phyloP scores from a whole-genome alignment of 495 filamentous ascomycete species.

The Cairneyella variabilis region DNA sequence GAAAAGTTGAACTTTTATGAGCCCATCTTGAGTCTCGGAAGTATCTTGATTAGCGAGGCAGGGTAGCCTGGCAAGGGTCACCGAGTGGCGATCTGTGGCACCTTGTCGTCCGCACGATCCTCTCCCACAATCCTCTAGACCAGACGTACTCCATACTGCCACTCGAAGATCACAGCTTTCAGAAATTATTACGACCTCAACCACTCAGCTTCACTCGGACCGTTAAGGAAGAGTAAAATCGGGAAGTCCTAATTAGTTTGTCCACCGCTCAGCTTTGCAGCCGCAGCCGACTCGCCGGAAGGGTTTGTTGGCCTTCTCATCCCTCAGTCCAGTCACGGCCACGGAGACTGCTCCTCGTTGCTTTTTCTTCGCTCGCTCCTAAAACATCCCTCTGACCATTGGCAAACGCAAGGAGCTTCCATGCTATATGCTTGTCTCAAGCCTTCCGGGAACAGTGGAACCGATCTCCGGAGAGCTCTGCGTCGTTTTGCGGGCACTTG shows the following conservation, averaged over 20 bases:
- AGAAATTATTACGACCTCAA: too few species aligned
- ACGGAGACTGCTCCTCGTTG: not conserved
- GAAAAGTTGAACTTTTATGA: too few species aligned
- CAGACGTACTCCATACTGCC: too few species aligned
- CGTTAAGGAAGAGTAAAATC: too few species aligned
- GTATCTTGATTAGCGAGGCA: not conserved
- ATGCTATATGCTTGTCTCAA: constrained; percentile 8
- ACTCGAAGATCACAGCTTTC: too few species aligned
- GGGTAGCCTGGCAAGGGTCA: not conserved
- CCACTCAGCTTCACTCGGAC: too few species aligned
- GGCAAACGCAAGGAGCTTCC: constrained; percentile 8
- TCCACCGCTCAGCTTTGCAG: too few species aligned
- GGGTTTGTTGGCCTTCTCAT: too few species aligned
- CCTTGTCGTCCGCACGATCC: constrained; percentile 4
- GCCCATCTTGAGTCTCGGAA: too few species aligned
- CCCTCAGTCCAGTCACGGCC: not conserved
- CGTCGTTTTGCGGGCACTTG: not conserved
- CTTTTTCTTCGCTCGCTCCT: constrained; percentile 4
- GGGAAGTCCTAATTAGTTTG: too few species aligned
- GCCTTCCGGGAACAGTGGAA: not conserved
- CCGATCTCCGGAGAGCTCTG: not conserved
- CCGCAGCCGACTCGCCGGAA: too few species aligned
- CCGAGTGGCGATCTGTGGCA: too few species aligned
- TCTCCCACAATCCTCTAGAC: not conserved
- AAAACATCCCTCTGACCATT: not conserved